Evolutionary conservation across 129 eudicot species (phyloP).

Genomic region (Mikania micrantha): DNA sequence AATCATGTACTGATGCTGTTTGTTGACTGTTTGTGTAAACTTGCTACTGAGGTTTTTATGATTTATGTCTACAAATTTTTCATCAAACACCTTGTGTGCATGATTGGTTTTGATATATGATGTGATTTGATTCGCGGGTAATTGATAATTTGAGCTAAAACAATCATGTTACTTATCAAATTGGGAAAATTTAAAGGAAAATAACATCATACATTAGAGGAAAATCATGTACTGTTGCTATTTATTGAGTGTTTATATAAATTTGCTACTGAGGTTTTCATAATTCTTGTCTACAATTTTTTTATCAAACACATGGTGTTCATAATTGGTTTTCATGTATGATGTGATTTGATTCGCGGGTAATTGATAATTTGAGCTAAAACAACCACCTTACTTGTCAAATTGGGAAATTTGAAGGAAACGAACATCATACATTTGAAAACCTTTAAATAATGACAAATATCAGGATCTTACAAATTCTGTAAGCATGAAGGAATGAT

Average conservation of each 20-base stretch:
- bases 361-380: background rate
- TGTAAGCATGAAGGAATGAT: background rate
- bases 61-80: background rate
- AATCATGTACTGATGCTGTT: background rate
- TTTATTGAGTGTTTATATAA: background rate
- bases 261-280: background rate
- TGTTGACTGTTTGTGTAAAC: background rate
- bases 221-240: background rate
- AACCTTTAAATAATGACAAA: too few species aligned
- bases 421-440: background rate
- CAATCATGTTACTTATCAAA: background rate
- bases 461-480: background rate
- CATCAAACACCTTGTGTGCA: slow-evolving; percentile 10
- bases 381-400: background rate
- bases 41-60: background rate
- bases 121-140: background rate
- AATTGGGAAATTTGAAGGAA: background rate
- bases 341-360: background rate
- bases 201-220: background rate
- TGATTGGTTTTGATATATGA: background rate
- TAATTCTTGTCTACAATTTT: background rate
- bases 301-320: slow-evolving; percentile 8
- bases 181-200: background rate
- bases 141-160: background rate
- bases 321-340: background rate